Percentiles rank a stretch among this genome's conserved stretches.
phyloP scores from a whole-genome alignment of 345 rosid species.

The Aegle marmelos region DNA sequence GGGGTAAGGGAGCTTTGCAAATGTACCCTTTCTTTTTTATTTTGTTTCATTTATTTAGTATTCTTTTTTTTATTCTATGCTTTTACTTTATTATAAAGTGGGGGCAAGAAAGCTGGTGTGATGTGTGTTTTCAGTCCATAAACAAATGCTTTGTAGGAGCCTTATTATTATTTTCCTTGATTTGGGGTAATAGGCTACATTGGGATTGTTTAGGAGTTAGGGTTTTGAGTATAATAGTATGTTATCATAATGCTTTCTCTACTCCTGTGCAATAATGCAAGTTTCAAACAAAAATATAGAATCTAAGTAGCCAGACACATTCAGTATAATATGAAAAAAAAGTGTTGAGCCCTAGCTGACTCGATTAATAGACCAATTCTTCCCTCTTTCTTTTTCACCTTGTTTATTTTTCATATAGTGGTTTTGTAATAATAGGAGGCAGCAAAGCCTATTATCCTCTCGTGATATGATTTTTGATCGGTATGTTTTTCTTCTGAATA shows the following conservation, averaged over 20 bases:
- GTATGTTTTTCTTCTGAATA: too few species aligned
- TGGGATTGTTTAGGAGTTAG: conserved; percentile 25
- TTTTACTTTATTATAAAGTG: conserved; percentile 55
- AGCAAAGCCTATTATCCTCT: not conserved
- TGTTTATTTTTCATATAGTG: not conserved
- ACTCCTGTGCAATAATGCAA: conserved; percentile 21
- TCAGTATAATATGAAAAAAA: not conserved
- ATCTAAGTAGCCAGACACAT: conserved; percentile 6
- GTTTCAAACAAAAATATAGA: conserved; percentile 14
- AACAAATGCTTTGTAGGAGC: conserved; percentile 19
- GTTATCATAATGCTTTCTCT: conserved; percentile 11
- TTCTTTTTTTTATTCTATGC: conserved; percentile 32
- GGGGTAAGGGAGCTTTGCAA: conserved; percentile 42
- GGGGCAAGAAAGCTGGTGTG: conserved; percentile 44
- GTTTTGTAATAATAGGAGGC: not conserved
- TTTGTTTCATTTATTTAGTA: conserved; percentile 29
- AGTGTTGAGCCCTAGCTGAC: not conserved
- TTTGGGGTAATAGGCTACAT: conserved; percentile 23
- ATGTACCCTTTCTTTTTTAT: conserved; percentile 21
- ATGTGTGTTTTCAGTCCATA: conserved; percentile 25
- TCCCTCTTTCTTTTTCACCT: not conserved
- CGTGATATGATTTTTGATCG: not conserved
- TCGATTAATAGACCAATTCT: not conserved
- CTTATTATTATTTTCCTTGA: conserved; percentile 23
- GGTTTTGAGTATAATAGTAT: conserved; percentile 12